A percentile compares a stretch with the other conserved stretches of the same genome.
Conservation (phyloP, 768 basidiomycete genomes). For the Rickenella mellea region DNA sequence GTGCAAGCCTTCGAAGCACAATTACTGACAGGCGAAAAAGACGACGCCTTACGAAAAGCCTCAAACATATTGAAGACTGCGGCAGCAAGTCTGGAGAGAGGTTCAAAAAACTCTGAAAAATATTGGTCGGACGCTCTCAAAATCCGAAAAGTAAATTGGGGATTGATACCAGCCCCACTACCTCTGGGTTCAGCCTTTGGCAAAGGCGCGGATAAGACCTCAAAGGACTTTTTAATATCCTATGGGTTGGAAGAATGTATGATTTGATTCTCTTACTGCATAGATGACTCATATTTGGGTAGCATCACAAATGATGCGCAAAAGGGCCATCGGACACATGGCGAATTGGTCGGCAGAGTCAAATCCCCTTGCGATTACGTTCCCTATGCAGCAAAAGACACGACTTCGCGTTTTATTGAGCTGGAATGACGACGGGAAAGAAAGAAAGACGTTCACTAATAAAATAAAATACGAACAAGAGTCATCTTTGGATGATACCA, state of each 20-base stretch:
- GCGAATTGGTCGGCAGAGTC: conserved; percentile 35
- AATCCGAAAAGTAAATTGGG: conserved; percentile 71
- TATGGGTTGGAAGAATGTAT: conserved; percentile 77
- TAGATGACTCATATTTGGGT: conserved; percentile 1
- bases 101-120: conserved; percentile 50
- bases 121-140: conserved; percentile 81
- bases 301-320: conserved; percentile 60
- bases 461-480: conserved; percentile 20
- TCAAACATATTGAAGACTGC: conserved; percentile 61
- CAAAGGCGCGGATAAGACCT: conserved; percentile 71
- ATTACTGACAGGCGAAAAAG: conserved; percentile 68
- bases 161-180: conserved; percentile 68
- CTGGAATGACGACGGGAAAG: conserved; percentile 23
- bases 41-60: conserved; percentile 68
- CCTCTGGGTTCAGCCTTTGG: conserved; percentile 60
- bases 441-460: conserved; percentile 27
- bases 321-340: conserved; percentile 62
- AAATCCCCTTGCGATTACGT: conserved; percentile 41
- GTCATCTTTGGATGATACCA: conserved; percentile 35
- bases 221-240: conserved; percentile 73
- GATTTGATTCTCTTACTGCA: conserved; percentile 13
- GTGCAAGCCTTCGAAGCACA: conserved; percentile 68
- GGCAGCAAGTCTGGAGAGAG: conserved; percentile 58
- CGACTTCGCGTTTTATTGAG: conserved; percentile 54
- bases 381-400: conserved; percentile 55